phyloP scores from a whole-genome alignment of 768 basidiomycete genomes.

The Agaricus subrufescens region DNA sequence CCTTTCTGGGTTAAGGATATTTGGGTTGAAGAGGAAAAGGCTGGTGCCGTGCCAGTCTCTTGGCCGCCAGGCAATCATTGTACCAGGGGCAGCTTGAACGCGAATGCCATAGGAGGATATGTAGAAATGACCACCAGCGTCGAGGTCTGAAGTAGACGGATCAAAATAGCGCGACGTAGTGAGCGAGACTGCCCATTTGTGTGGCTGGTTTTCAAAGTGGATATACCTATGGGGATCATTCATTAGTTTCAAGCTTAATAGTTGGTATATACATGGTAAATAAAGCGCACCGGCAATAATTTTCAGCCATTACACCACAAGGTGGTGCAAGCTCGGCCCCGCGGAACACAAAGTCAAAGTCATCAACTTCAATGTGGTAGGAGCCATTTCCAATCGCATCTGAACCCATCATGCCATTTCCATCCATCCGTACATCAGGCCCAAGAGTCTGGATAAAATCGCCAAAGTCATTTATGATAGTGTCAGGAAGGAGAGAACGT shows the following conservation, averaged over 20 bases:
- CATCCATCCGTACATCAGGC: background rate
- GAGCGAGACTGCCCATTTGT: slow-evolving; percentile 10
- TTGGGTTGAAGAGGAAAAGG: background rate
- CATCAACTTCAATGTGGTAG: too few relatives aligned
- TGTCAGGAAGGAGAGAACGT: background rate
- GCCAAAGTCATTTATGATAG: background rate
- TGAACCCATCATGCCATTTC: background rate
- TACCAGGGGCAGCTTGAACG: slow-evolving; percentile 12
- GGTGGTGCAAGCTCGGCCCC: slow-evolving; percentile 8
- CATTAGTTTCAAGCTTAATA: too few relatives aligned
- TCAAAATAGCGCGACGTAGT: background rate
- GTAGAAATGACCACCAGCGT: slow-evolving; percentile 14
- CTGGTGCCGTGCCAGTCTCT: slow-evolving; percentile 15
- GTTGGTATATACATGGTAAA: too few relatives aligned
- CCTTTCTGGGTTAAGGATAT: background rate
- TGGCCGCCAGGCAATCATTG: slow-evolving; percentile 12
- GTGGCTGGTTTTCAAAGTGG: slow-evolving; percentile 13
- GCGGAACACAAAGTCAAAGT: background rate
- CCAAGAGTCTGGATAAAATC: background rate
- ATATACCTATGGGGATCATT: too few relatives aligned
- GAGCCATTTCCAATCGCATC: background rate
- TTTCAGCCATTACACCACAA: slow-evolving; percentile 8
- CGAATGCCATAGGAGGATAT: slow-evolving; percentile 12
- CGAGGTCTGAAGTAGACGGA: background rate
- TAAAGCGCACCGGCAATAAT: slow-evolving; percentile 7